phyloP scores from a whole-genome alignment of 2,329 filamentous ascomycete genomes.

The Alternaria gaisen region DNA sequence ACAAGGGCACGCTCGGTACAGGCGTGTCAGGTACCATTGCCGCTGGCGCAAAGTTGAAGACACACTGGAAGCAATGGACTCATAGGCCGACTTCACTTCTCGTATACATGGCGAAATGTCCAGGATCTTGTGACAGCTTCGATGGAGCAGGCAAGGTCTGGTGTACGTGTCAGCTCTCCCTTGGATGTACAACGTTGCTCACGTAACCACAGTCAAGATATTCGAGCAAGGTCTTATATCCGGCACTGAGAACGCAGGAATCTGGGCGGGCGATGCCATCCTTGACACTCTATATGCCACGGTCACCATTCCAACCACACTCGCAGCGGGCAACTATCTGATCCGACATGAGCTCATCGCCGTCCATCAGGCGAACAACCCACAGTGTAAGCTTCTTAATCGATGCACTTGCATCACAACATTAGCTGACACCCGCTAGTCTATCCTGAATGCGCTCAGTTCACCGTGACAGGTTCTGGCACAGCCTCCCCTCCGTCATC shows the following conservation, averaged over 20 bases:
- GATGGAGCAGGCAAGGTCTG: conserved; percentile 62
- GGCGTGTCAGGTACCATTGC: conserved; percentile 56
- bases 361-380: conserved; percentile 62
- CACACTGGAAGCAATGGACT: conserved; percentile 66
- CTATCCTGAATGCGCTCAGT: conserved; percentile 66
- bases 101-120: conserved; percentile 63
- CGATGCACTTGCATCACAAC: background rate
- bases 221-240: conserved; percentile 62
- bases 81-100: conserved; percentile 65
- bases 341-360: conserved; percentile 67
- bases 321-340: conserved; percentile 63
- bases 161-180: conserved; percentile 33
- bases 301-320: conserved; percentile 59
- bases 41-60: conserved; percentile 60
- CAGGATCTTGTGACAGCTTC: conserved; percentile 57
- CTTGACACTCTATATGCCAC: conserved; percentile 59
- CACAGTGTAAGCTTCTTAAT: conserved; percentile 49
- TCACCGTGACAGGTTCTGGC: conserved; percentile 61
- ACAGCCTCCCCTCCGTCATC: conserved; percentile 52
- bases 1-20: conserved; percentile 36
- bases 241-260: conserved; percentile 55
- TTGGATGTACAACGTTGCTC: conserved; percentile 27
- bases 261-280: conserved; percentile 61
- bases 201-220: conserved; percentile 58
- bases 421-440: conserved; percentile 49